Evolutionary conservation across 495 filamentous ascomycete species (phyloP).

Genomic region (Penicillium canescens): DNA sequence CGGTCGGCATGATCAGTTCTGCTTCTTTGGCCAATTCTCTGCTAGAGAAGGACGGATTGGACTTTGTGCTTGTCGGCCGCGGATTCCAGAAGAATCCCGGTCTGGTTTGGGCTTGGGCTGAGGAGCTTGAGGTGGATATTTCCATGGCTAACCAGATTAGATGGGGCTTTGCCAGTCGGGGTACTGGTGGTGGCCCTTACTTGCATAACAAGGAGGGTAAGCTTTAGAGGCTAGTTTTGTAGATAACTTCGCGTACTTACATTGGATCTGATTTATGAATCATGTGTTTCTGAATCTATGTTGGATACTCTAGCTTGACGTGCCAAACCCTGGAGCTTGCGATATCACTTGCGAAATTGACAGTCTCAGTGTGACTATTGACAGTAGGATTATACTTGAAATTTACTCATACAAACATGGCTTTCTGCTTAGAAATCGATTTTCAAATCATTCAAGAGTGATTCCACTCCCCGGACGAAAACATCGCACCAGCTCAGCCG

Average conservation of each 20-base stretch:
- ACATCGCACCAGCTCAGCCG: neutral
- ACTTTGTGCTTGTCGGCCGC: slow-evolving; percentile 61
- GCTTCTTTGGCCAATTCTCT: slow-evolving; percentile 55
- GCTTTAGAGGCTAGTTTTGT: slow-evolving; percentile 6
- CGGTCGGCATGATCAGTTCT: slow-evolving; percentile 63
- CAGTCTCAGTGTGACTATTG: too few species aligned
- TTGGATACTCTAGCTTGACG: too few species aligned
- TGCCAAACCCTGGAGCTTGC: too few species aligned
- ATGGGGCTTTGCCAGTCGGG: slow-evolving; percentile 48
- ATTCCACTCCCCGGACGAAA: too few species aligned
- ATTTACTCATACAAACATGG: too few species aligned
- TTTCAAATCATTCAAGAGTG: too few species aligned
- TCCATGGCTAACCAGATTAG: slow-evolving; percentile 67
- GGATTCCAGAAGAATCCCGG: slow-evolving; percentile 71
- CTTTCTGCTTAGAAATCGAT: too few species aligned
- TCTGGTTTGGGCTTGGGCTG: slow-evolving; percentile 66
- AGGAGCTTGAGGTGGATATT: slow-evolving; percentile 64
- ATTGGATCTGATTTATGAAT: too few species aligned
- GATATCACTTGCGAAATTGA: too few species aligned
- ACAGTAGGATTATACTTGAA: too few species aligned
- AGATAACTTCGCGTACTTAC: too few species aligned
- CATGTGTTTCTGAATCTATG: too few species aligned
- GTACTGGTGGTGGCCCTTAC: slow-evolving; percentile 24
- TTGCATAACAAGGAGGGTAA: slow-evolving; percentile 20
- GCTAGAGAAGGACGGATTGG: slow-evolving; percentile 56